A percentile compares a stretch with the other conserved stretches of the same genome.
Conservation (phyloP, 805 yeast species). For the Ascoidea tarda region DNA sequence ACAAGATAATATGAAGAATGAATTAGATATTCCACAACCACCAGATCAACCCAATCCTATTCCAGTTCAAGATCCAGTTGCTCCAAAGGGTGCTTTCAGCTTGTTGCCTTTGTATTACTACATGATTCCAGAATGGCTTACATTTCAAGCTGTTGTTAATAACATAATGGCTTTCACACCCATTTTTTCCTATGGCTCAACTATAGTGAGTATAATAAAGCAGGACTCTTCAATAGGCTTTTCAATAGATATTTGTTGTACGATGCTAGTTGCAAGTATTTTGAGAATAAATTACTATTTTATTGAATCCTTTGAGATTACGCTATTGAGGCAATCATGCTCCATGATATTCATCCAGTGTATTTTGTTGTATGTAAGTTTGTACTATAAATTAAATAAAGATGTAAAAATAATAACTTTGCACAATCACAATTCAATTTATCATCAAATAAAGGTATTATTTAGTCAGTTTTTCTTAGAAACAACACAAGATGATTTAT, state of each 20-base stretch:
- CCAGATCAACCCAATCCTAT: no score
- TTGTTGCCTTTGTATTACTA: no score
- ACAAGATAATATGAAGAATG: no score
- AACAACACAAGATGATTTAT: no score
- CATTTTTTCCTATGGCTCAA: constrained; percentile 73
- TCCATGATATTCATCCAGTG: constrained; percentile 78
- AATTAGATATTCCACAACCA: no score
- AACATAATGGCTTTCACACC: constrained; percentile 71
- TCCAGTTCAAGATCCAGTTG: no score
- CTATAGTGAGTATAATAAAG: constrained; percentile 52
- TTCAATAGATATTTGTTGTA: constrained; percentile 84
- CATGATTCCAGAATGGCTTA: constrained; percentile 30
- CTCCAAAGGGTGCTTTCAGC: no score
- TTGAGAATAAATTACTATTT: constrained; percentile 65
- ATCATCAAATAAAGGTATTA: background rate
- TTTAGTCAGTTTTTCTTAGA: background rate
- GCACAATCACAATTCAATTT: constrained; percentile 5
- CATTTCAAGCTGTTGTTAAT: constrained; percentile 44
- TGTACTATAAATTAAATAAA: constrained; percentile 33
- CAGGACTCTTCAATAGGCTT: constrained; percentile 64
- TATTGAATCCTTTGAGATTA: constrained; percentile 69
- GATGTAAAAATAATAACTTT: background rate
- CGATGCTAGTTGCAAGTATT: constrained; percentile 70
- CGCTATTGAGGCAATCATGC: constrained; percentile 63
- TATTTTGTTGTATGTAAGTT: constrained; percentile 45